A percentile compares a stretch with the other conserved stretches of the same genome.
These are phyloP conservation scores for Xylaria sp. DNA, from an alignment of 2,329 filamentous ascomycete species.

Conservation along the genomic window DNA sequence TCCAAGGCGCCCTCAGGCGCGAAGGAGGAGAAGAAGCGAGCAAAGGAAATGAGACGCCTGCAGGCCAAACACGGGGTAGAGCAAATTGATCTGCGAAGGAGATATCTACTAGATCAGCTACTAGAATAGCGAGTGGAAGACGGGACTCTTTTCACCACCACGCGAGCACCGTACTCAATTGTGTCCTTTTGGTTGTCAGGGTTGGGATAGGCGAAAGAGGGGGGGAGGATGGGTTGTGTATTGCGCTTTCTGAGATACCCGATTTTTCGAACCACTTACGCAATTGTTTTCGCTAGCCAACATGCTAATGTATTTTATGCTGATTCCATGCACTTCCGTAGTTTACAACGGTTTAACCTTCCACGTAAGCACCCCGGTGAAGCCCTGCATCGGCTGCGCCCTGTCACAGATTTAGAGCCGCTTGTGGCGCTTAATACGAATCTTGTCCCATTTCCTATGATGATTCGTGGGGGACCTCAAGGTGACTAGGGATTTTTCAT, in stretches of 20 bases:
- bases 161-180: background rate
- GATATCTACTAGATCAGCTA: conserved; percentile 32
- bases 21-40: conserved; percentile 33
- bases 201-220: background rate
- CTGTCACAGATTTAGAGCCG: too few relatives aligned
- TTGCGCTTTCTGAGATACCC: conserved; percentile 22
- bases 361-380: too few relatives aligned
- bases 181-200: background rate
- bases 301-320: background rate
- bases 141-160: background rate
- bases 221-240: background rate
- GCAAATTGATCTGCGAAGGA: conserved; percentile 36
- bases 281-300: background rate
- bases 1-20: conserved; percentile 19
- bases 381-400: too few relatives aligned
- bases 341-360: background rate
- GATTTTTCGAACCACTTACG: conserved; percentile 1
- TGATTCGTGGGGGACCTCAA: too few relatives aligned
- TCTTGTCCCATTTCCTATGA: too few relatives aligned
- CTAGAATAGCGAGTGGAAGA: background rate
- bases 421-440: too few relatives aligned
- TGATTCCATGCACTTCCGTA: background rate
- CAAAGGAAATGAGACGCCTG: conserved; percentile 31
- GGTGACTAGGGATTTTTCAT: too few relatives aligned
- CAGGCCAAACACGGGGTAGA: conserved; percentile 39